phyloP scores from a whole-genome alignment of 306 rosid species.

The Erythrophleum fordii region DNA sequence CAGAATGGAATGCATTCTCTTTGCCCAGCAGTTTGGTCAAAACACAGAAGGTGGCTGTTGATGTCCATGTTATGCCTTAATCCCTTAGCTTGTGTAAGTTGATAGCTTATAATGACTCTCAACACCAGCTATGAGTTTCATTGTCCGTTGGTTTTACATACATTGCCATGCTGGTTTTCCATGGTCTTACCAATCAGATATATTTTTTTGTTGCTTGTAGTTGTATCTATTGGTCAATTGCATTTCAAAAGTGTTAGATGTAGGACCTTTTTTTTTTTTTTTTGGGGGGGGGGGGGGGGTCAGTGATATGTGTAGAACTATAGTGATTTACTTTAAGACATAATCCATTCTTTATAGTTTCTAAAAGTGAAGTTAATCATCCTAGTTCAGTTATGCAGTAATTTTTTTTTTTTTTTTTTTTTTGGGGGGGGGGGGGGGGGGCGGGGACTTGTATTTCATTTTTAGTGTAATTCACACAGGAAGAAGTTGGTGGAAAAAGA shows the following conservation, averaged over 20 bases:
- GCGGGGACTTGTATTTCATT: background rate
- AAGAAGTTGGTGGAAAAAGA: background rate
- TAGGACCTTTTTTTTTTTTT: background rate
- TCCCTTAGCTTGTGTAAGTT: constrained; percentile 95
- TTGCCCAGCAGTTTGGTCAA: constrained; percentile 99
- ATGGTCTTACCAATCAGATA: constrained; percentile 1
- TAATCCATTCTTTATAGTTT: background rate
- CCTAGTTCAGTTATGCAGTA: background rate
- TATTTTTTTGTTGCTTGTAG: constrained; percentile 13
- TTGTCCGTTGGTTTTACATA: background rate
- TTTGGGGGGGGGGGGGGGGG: too few relatives aligned
- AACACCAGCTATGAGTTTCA: constrained; percentile 10
- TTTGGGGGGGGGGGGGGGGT: too few relatives aligned
- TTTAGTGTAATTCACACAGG: background rate
- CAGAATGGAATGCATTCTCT: constrained; percentile 98
- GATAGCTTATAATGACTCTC: constrained; percentile 36
- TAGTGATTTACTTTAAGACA: background rate
- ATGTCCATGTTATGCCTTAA: constrained; percentile 97
- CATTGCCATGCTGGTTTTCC: constrained; percentile 22
- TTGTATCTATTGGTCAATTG: constrained; percentile 7
- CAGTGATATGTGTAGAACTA: constrained; percentile 10
- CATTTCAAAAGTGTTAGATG: background rate
- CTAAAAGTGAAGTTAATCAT: background rate
- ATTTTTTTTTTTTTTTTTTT: background rate
- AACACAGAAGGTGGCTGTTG: constrained; percentile 95